Evolutionary conservation across 2,329 filamentous ascomycete genomes (phyloP).

Genomic region (Huntiella omanensis): DNA sequence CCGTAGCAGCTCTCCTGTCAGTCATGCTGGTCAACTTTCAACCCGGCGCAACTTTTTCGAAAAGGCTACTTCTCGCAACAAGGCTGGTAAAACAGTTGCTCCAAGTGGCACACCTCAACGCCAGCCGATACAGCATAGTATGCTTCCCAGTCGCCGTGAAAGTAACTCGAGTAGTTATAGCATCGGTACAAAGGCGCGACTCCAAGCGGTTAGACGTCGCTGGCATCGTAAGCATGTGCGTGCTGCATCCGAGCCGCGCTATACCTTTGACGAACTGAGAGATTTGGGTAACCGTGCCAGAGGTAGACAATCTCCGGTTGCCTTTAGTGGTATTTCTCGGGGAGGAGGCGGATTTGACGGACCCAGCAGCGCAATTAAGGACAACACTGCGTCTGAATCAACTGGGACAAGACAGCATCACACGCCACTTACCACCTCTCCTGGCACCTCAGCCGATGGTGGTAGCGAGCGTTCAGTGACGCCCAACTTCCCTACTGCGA

Average conservation of each 20-base stretch:
- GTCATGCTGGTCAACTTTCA: conserved; percentile 2
- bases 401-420: no score
- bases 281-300: neutral
- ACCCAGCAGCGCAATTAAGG: no score
- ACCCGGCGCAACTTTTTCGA: conserved; percentile 7
- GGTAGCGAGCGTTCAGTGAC: no score
- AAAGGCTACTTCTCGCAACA: neutral
- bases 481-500: no score
- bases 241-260: conserved; percentile 7
- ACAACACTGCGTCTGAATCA: no score
- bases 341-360: no score
- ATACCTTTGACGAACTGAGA: conserved; percentile 4
- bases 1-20: conserved; percentile 4
- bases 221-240: conserved; percentile 5
- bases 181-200: conserved; percentile 1
- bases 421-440: no score
- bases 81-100: neutral
- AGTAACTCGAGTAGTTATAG: conserved; percentile 4
- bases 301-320: neutral
- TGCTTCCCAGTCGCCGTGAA: neutral
- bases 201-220: conserved; percentile 3
- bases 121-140: neutral
- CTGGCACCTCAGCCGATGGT: no score
- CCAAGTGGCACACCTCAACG: neutral
- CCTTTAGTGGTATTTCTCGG: no score